Percentiles rank a stretch among this genome's conserved stretches.
Evolutionary conservation across 2,329 filamentous ascomycete species (phyloP).

Genomic region (Chaetomiaceae sp.): DNA sequence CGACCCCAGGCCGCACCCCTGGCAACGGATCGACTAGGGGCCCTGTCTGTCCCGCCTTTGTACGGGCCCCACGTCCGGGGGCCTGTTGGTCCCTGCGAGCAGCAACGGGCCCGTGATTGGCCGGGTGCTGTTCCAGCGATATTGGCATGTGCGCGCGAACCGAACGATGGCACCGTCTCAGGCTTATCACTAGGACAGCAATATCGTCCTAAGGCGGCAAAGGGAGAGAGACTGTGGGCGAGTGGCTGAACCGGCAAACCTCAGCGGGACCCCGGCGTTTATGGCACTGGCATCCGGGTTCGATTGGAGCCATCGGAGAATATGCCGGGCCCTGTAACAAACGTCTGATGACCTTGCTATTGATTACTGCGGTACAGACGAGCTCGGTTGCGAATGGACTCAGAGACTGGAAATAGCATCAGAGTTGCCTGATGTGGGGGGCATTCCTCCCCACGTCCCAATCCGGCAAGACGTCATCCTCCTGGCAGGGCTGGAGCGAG

Average conservation of each 20-base stretch:
- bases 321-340: not conserved
- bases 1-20: slow-evolving; percentile 2
- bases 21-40: slow-evolving; percentile 9
- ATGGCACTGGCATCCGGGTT: not conserved
- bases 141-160: slow-evolving; percentile 5
- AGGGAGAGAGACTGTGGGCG: not conserved
- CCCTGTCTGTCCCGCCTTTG: not conserved
- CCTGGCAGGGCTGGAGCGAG: slow-evolving; percentile 13
- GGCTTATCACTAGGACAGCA: not conserved
- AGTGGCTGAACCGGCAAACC: not conserved
- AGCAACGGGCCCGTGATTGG: slow-evolving; percentile 1
- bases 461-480: slow-evolving; percentile 21
- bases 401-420: slow-evolving; percentile 17
- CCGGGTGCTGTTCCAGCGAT: not conserved
- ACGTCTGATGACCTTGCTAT: too few species aligned
- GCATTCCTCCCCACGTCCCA: slow-evolving; percentile 8
- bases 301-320: not conserved
- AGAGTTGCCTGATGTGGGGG: slow-evolving; percentile 12
- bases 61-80: not conserved
- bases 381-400: not conserved
- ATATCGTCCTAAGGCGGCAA: not conserved
- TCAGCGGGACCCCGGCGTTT: not conserved
- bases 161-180: not conserved
- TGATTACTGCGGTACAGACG: too few species aligned
- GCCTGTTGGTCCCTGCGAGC: not conserved